Base-by-base conservation (phyloP, 2,329 filamentous ascomycete species). In the Arthrobotrys sinensis region DNA sequence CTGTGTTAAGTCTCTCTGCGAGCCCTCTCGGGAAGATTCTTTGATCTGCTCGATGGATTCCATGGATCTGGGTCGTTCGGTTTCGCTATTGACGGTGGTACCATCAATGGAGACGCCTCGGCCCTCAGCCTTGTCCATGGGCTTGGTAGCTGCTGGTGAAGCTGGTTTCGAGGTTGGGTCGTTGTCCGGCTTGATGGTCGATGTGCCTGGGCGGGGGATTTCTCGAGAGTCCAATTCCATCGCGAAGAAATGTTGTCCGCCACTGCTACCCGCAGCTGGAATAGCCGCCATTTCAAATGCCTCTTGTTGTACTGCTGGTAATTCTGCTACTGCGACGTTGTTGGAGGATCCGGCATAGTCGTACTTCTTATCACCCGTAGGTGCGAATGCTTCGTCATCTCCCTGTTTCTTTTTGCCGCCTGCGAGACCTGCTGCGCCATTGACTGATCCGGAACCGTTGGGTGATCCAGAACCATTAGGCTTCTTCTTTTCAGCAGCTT, bases 11-110 rank as follows among this genome's bases (percentile, higher is more conserved):
- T 76, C 65, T 5, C 21, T 62, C 14, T 57, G 57, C 4, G 67
- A 71, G 21, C 53, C 67, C n/a, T 77, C 73, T 19, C 66, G 40
- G 7, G 73, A 71, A 24, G 65, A 68, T 55, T 77, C 73, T 36
- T 77, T 77, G 62, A 77, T 77, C 48, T 77, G 73, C 52, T 77
- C 73, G n/a, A 77, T 77, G 32, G 73, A 65, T 57, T 60, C 73
- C 12, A 63, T 34, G 32, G 73, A 71, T 21, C 43, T 77, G 14
- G 73, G 73, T 16, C 73, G 53, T 48, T 77, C 73, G 10, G 66
- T 77, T 19, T 77, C 73, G 45, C 66, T 77, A 32, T 77, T 70
- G 6, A 77, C 73, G 43, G 73, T 77, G 16, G 73, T 77, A 46
- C 73, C 73, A 53, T 77, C 73, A n/a, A 77, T 77, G 7, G 73